Base-by-base conservation (phyloP, 2,329 filamentous ascomycete species). In the Dactylonectria macrodidyma region DNA sequence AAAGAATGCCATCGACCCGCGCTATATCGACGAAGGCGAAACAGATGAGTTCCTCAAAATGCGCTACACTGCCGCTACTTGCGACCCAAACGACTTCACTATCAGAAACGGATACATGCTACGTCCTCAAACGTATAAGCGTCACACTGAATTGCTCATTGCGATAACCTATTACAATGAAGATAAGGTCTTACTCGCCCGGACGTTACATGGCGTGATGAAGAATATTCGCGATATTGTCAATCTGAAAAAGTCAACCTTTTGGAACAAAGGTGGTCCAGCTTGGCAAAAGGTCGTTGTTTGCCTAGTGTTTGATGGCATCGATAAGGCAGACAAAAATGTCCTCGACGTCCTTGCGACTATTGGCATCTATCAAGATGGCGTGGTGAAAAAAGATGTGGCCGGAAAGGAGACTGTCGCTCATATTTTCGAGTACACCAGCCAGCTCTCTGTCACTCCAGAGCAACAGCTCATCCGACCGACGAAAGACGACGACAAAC, bases 191-290 rank as follows among this genome's bases (percentile, higher is more conserved):
- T 11, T 60, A 5, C 22, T 60, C 1, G 33, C 58, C 14, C 58
- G 58, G 36, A 60, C 47, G 11, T 11, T 60, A 14, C 47, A 60
- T 46, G 44, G 47, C n/a, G 34, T 44, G 7, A 60, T 52, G 58
- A 33, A 60, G 41, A 60, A 60, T 7, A 52, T 60, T 30, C 58
- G 47, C 24, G 58, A 60, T n/a, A 60, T 60, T 34, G 47, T 60
- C 44, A 34, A 52, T 19, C 58, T 60, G 22, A 60, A 60, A 12
- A 24, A 41, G 3, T 52, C 58, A 10, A n/a, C 36, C 47, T 60
- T 60, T 52, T 60, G 58, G 58, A 60, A 52, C 10, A 52, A 60
- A 9, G 47, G 58, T 16, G 47, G 58, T 26, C 58, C 58, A 4
- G 58, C 58, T 4, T 60, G 47, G 58, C 47, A 60, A 44, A 60